These are phyloP conservation scores for Camellia oleifera DNA, from an alignment of 179 eudicot species.

Conservation along the genomic window DNA sequence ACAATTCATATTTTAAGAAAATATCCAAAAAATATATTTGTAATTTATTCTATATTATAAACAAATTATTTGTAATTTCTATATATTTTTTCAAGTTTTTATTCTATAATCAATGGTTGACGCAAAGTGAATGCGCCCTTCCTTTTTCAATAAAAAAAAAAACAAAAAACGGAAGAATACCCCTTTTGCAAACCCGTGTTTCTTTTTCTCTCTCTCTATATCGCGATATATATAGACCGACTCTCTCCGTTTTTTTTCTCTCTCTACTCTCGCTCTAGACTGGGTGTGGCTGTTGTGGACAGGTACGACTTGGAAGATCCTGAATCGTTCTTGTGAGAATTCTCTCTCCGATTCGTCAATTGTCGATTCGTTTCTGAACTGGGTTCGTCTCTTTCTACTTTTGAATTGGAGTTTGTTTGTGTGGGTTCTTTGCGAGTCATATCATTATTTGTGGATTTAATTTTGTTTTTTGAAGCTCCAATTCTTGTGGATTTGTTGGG, in stretches of 20 bases:
- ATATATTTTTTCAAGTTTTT: background rate
- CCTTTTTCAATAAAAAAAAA: no score
- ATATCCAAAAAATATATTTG: no score
- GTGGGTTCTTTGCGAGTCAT: background rate
- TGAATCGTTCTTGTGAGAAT: background rate
- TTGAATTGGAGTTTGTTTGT: slow-evolving; percentile 6
- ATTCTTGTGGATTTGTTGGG: background rate
- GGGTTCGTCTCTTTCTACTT: background rate
- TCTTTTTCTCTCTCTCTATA: background rate
- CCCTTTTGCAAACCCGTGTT: background rate
- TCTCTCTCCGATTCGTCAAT: background rate
- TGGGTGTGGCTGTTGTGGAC: background rate
- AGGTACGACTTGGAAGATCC: slow-evolving; percentile 3
- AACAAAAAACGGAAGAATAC: no score
- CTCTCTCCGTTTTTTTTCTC: background rate
- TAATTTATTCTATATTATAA: no score
- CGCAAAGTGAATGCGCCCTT: background rate
- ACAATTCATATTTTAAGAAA: no score
- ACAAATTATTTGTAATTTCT: no score
- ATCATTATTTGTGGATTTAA: background rate
- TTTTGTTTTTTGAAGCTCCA: background rate
- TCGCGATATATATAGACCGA: no score
- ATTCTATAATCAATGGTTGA: background rate
- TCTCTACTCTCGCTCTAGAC: background rate
- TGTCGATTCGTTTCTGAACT: slow-evolving; percentile 1